phyloP scores from a whole-genome alignment of 2,329 filamentous ascomycete species.

The Fusarium temperatum region DNA sequence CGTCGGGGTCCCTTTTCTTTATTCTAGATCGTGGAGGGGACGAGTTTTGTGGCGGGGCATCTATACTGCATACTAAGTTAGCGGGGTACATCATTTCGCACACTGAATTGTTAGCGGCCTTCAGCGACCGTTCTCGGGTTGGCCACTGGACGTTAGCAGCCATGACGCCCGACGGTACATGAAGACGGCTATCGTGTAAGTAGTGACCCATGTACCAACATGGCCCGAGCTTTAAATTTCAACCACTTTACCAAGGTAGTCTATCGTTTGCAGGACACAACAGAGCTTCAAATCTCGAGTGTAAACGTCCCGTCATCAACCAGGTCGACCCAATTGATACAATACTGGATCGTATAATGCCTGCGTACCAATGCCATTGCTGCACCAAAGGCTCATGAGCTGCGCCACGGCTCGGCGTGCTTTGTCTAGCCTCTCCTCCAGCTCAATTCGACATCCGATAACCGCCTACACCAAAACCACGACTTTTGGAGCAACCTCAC shows the following conservation, averaged over 20 bases:
- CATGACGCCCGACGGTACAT: conserved; percentile 36
- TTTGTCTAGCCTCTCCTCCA: conserved; percentile 12
- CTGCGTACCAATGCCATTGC: conserved; percentile 41
- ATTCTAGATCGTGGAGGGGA: conserved; percentile 26
- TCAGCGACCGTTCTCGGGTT: conserved; percentile 32
- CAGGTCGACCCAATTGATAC: conserved; percentile 13
- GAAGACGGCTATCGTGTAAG: conserved; percentile 25
- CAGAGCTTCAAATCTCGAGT: background rate
- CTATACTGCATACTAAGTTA: conserved; percentile 3
- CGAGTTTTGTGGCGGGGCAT: conserved; percentile 44
- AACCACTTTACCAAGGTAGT: background rate
- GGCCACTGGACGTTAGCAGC: conserved; percentile 11
- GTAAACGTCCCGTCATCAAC: background rate
- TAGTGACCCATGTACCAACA: conserved; percentile 30
- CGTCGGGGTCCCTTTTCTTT: conserved; percentile 12
- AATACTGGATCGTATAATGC: conserved; percentile 43
- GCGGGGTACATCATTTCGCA: conserved; percentile 35
- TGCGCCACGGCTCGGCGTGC: conserved; percentile 33
- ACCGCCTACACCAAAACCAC: conserved; percentile 7
- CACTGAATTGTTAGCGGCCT: background rate
- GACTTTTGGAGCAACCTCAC: conserved; percentile 15
- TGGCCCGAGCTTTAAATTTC: conserved; percentile 38
- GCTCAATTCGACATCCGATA: conserved; percentile 20
- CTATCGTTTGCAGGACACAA: background rate
- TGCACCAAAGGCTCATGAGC: conserved; percentile 43